A percentile compares a stretch with the other conserved stretches of the same genome.
Conservation (phyloP, 139 green algal species). For the Coccomyxa sp. region DNA sequence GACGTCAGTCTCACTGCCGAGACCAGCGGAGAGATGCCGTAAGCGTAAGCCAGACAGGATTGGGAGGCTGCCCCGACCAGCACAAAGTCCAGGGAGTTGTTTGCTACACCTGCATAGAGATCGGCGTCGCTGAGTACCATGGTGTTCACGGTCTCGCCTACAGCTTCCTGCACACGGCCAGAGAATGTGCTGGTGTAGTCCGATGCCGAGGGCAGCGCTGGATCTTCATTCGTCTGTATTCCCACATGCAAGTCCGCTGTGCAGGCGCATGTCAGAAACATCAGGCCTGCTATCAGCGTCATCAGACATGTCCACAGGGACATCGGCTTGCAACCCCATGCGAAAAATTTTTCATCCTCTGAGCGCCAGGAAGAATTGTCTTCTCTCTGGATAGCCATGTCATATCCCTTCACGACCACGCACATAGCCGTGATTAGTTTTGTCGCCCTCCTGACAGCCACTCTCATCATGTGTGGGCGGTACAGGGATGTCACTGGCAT, state of each 20-base stretch:
- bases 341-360: background rate
- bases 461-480: background rate
- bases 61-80: background rate
- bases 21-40: background rate
- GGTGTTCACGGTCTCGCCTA: background rate
- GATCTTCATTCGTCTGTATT: slow-evolving; percentile 1
- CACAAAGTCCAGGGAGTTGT: background rate
- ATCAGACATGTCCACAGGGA: background rate
- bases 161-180: background rate
- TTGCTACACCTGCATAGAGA: background rate
- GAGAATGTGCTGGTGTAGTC: background rate
- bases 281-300: background rate
- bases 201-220: background rate
- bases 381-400: slow-evolving; percentile 1
- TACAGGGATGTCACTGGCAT: background rate
- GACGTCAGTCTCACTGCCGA: background rate
- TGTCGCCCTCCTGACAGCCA: background rate
- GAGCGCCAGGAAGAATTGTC: background rate
- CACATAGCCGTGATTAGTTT: background rate
- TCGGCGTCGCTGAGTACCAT: background rate
- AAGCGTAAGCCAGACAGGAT: background rate
- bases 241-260: background rate
- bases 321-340: background rate
- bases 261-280: background rate
- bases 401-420: background rate